phyloP scores from a whole-genome alignment of 352 stramenopile genomes.

The Phytophthora crassamura region DNA sequence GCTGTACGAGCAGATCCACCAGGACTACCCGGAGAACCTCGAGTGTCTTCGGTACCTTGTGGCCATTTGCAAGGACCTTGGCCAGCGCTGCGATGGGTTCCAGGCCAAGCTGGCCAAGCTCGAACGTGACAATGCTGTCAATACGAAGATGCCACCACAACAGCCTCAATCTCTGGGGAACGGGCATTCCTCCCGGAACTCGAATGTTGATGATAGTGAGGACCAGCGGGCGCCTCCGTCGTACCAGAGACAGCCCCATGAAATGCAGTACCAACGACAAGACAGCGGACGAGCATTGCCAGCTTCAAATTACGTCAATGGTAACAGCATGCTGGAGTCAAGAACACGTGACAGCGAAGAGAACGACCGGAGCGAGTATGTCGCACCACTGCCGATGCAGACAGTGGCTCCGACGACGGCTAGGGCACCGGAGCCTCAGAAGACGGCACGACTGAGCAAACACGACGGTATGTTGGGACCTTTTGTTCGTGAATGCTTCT shows the following conservation, averaged over 20 bases:
- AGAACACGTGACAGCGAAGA: conserved; percentile 37
- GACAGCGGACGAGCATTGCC: conserved; percentile 22
- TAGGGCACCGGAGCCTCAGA: conserved; percentile 38
- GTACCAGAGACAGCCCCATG: conserved; percentile 32
- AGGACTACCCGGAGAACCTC: conserved; percentile 94
- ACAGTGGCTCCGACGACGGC: conserved; percentile 40
- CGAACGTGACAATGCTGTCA: conserved; percentile 66
- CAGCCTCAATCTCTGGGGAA: conserved; percentile 28
- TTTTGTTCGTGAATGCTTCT: conserved; percentile 9
- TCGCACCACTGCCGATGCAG: conserved; percentile 45
- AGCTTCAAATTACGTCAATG: conserved; percentile 33
- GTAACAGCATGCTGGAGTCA: conserved; percentile 22
- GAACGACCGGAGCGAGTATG: conserved; percentile 43
- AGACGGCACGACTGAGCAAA: conserved; percentile 44
- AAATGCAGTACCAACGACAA: conserved; percentile 38
- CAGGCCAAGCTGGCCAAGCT: conserved; percentile 94
- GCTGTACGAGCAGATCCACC: conserved; percentile 95
- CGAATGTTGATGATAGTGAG: conserved; percentile 24
- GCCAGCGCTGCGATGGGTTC: conserved; percentile 92
- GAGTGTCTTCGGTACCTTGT: conserved; percentile 94
- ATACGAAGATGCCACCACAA: conserved; percentile 40
- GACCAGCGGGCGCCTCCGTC: conserved; percentile 18
- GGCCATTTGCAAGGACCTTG: conserved; percentile 95
- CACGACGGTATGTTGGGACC: conserved; percentile 55
- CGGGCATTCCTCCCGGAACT: conserved; percentile 29